Percentiles rank a stretch among this genome's conserved stretches.
Conservation (phyloP, 1,284 basidiomycete species). For the Coriolopsis trogii region DNA sequence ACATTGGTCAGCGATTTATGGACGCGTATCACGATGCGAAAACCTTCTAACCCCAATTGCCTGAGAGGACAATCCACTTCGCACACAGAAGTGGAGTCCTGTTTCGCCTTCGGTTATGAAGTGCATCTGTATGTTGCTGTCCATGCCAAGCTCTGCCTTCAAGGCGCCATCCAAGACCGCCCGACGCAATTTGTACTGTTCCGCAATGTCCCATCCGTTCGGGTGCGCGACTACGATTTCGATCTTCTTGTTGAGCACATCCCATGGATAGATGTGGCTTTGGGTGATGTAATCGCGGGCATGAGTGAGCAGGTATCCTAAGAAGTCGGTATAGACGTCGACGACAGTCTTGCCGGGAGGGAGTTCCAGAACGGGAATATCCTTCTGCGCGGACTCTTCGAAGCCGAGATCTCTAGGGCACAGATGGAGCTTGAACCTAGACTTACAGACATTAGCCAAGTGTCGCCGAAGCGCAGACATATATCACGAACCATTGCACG, state of each 20-base stretch:
- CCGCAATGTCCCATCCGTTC: conserved; percentile 48
- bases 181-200: conserved; percentile 43
- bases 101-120: conserved; percentile 57
- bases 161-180: conserved; percentile 40
- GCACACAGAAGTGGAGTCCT: conserved; percentile 50
- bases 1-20: too few species aligned
- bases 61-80: too few species aligned
- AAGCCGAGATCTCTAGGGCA: conserved; percentile 40
- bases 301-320: conserved; percentile 51
- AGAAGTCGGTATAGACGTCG: conserved; percentile 56
- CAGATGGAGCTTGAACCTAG: conserved; percentile 67
- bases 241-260: conserved; percentile 34
- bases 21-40: too few species aligned
- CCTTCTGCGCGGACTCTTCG: conserved; percentile 25
- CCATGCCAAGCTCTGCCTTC: conserved; percentile 28
- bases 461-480: too few species aligned
- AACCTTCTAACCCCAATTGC: too few species aligned
- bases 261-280: conserved; percentile 49
- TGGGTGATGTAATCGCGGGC: conserved; percentile 50
- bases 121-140: conserved; percentile 39
- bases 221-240: conserved; percentile 45
- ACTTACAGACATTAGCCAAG: too few species aligned
- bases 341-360: conserved; percentile 48
- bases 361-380: conserved; percentile 46
- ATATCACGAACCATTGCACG: too few species aligned